A percentile compares a stretch with the other conserved stretches of the same genome.
These are phyloP conservation scores for Xylariales sp. DNA, from an alignment of 2,329 filamentous ascomycete genomes.

Conservation along the genomic window DNA sequence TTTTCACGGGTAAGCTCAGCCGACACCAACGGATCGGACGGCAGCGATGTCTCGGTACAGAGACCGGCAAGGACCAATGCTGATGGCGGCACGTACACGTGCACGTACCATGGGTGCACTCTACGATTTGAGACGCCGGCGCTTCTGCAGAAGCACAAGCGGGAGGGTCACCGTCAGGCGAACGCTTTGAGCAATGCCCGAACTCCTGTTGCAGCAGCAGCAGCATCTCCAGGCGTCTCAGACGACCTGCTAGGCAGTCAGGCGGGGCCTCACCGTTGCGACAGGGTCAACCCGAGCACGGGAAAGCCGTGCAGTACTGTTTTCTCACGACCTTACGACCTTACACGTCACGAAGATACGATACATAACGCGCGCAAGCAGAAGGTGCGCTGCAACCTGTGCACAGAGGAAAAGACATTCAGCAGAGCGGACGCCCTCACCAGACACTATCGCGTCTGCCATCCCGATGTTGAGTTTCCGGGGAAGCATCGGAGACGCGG, in stretches of 20 bases:
- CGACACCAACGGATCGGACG: conserved; percentile 32
- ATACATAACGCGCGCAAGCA: conserved; percentile 94
- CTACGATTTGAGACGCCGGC: conserved; percentile 83
- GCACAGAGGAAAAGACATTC: conserved; percentile 95
- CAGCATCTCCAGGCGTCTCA: conserved; percentile 33
- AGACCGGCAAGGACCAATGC: conserved; percentile 62
- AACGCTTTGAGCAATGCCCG: conserved; percentile 41
- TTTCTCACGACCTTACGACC: conserved; percentile 92
- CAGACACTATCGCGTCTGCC: conserved; percentile 88
- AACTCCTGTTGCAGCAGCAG: conserved; percentile 18
- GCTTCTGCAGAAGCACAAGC: conserved; percentile 90
- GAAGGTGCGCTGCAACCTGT: conserved; percentile 89
- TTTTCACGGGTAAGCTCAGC: conserved; percentile 37
- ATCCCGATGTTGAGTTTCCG: conserved; percentile 81
- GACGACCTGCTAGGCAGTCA: conserved; percentile 71
- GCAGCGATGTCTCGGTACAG: conserved; percentile 31
- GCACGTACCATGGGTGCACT: conserved; percentile 88
- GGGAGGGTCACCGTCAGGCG: conserved; percentile 82
- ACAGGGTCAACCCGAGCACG: conserved; percentile 89
- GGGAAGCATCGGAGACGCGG: conserved; percentile 49
- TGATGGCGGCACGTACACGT: conserved; percentile 88
- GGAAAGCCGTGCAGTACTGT: conserved; percentile 92
- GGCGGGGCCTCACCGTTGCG: conserved; percentile 88
- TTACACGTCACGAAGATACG: conserved; percentile 94
- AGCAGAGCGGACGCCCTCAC: conserved; percentile 92